Base-by-base conservation (phyloP, 768 basidiomycete species). In the Kwoniella dejecticola region DNA sequence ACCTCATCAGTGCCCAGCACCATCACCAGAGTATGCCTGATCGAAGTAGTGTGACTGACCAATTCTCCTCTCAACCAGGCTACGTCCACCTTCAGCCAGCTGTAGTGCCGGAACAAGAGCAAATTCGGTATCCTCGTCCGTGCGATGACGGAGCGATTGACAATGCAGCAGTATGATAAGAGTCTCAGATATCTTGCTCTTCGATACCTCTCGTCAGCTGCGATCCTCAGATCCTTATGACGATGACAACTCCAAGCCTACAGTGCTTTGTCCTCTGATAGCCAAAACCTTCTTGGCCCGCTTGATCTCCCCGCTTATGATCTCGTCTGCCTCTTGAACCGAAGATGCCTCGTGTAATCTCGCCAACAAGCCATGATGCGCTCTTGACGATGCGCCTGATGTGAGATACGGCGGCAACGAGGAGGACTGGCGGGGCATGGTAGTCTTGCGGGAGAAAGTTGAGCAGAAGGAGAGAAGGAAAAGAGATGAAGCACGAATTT, bases 311-410 rank as follows among this genome's bases (percentile, higher is more conserved):
- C 30, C 26, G 27, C 23, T 24, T 8, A 73, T 59, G 36, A 73
- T 60, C 24, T 60, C 62, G 8, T 73, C 67, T 23, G 68, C 66
- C 41, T 72, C 74, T 27, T 70, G 63, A 4, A 19, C 27, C 4
- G 66, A 70, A 17, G 13, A 24, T 12, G 69, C 67, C 24, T 57
- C 63, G 30, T 76, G 38, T 13, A 76, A 62, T 38, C 49, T 60
- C 19, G 66, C 68, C 15, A 76, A 44, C 36, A 71, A 54, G 19
- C 68, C 65, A 62, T 76, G 74, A 60, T 76, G 74, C 0, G 69
- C 56, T 46, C 74, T 23, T 7, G 71, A 76, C 26, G 66, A 66
- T 11, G 74, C 71, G 10, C 74, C 74, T 5, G 74, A 76, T 23
- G 62, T 71, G 23, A 76, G 52, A 40, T 73, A 76, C 0, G 71